Conservation (phyloP, 169 alveolate species). For the Plasmodium coatneyi region DNA sequence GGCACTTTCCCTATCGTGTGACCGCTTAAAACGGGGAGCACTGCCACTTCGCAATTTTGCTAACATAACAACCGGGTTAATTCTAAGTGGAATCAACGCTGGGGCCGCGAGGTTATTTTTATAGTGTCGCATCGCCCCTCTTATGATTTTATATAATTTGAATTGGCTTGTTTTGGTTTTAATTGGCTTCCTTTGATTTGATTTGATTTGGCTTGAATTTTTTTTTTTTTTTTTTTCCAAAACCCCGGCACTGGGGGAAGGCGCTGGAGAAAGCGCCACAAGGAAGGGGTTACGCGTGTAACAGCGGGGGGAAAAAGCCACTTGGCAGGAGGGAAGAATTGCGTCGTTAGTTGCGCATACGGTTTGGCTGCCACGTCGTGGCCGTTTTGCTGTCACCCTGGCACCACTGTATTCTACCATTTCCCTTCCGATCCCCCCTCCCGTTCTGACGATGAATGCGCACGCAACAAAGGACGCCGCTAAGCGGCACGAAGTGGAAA, state of each 20-base stretch:
- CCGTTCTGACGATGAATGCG: background rate
- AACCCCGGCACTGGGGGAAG: background rate
- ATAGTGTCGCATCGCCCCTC: background rate
- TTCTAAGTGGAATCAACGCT: background rate
- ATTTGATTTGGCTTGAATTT: constrained; percentile 6
- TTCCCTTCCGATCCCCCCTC: no score
- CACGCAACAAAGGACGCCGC: constrained; percentile 1
- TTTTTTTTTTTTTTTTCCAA: background rate
- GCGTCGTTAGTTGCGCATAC: background rate
- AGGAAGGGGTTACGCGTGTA: background rate
- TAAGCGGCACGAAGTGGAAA: constrained; percentile 78
- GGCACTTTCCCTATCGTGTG: background rate
- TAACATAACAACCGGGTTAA: background rate
- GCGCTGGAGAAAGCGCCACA: background rate
- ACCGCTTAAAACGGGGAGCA: background rate
- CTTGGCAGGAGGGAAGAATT: background rate
- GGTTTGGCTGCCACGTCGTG: background rate
- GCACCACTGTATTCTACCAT: background rate
- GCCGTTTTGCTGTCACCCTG: background rate
- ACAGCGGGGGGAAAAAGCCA: background rate
- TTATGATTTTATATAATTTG: background rate
- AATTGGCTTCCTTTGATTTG: background rate
- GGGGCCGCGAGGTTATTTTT: background rate
- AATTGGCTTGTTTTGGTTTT: background rate
- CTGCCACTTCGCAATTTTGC: background rate